These are phyloP conservation scores for Colletotrichum phormii DNA, from an alignment of 2,329 filamentous ascomycete genomes.

Conservation along the genomic window DNA sequence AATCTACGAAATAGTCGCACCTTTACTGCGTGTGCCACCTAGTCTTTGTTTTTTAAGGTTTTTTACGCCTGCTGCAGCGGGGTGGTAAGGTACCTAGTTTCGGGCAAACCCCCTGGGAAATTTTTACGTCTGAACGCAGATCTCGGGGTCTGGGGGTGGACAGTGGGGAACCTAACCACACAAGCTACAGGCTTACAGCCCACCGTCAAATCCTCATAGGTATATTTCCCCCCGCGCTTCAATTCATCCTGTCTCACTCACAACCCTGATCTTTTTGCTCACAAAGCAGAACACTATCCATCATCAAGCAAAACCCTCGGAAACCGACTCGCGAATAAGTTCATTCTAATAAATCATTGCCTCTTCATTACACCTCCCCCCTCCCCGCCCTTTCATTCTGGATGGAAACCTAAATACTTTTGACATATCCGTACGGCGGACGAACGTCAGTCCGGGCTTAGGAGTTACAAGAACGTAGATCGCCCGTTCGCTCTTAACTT, in stretches of 20 bases:
- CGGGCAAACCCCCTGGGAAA: background rate
- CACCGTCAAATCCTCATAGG: no score
- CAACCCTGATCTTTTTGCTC: background rate
- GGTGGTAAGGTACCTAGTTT: background rate
- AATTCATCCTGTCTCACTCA: background rate
- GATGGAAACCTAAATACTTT: background rate
- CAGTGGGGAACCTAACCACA: no score
- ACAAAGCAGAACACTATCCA: background rate
- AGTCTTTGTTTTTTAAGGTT: background rate
- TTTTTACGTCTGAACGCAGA: constrained; percentile 1
- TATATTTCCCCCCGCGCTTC: no score
- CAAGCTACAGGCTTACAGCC: background rate
- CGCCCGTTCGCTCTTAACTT: background rate
- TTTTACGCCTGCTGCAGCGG: background rate
- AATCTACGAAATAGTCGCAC: no score
- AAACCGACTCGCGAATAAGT: background rate
- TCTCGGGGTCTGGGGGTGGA: background rate
- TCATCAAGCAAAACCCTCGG: background rate
- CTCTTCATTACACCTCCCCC: background rate
- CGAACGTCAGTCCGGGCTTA: constrained; percentile 2
- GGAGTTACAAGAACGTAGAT: background rate
- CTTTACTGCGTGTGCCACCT: background rate
- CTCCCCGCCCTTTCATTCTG: background rate
- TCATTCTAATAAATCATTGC: background rate
- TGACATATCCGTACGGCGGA: background rate